A percentile compares a stretch with the other conserved stretches of the same genome.
Conservation (phyloP, 352 stramenopile species). For the Halophytophthora polymorphica region DNA sequence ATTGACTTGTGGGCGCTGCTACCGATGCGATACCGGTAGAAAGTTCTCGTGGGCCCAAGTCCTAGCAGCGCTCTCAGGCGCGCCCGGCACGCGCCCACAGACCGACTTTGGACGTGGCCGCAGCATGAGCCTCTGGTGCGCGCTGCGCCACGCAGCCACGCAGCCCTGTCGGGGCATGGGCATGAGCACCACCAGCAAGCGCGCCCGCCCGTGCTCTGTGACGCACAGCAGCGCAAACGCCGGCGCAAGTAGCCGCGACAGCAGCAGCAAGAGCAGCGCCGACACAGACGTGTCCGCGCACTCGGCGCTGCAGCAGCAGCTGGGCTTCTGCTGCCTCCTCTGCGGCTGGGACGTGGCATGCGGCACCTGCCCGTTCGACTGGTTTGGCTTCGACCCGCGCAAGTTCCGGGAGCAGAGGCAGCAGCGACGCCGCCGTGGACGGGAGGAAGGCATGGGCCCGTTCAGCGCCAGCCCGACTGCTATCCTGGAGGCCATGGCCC, state of each 20-base stretch:
- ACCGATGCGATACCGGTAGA: neutral
- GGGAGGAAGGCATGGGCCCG: neutral
- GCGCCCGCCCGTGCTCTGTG: neutral
- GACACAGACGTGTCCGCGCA: constrained; percentile 16
- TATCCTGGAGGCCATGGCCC: constrained; percentile 20
- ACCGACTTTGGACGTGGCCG: neutral
- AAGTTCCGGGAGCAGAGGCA: constrained; percentile 26
- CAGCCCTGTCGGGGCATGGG: constrained; percentile 1
- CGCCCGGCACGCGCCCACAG: neutral
- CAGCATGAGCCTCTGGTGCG: constrained; percentile 9
- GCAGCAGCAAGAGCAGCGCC: neutral
- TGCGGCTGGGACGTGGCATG: constrained; percentile 63
- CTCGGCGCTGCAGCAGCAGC: constrained; percentile 45
- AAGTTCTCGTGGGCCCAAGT: neutral
- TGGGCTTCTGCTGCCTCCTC: constrained; percentile 71
- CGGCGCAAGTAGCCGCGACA: neutral
- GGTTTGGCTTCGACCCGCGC: constrained; percentile 53
- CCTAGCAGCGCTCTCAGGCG: neutral
- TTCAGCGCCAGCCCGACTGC: constrained; percentile 10
- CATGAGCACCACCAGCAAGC: constrained; percentile 5
- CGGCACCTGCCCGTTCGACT: constrained; percentile 63
- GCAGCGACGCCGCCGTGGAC: constrained; percentile 2
- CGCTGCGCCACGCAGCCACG: neutral
- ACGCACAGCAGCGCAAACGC: constrained; percentile 1
- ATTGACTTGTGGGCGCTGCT: neutral